Evolutionary conservation across 2,329 filamentous ascomycete species (phyloP).

Genomic region (Ophidiomyces ophidiicola): DNA sequence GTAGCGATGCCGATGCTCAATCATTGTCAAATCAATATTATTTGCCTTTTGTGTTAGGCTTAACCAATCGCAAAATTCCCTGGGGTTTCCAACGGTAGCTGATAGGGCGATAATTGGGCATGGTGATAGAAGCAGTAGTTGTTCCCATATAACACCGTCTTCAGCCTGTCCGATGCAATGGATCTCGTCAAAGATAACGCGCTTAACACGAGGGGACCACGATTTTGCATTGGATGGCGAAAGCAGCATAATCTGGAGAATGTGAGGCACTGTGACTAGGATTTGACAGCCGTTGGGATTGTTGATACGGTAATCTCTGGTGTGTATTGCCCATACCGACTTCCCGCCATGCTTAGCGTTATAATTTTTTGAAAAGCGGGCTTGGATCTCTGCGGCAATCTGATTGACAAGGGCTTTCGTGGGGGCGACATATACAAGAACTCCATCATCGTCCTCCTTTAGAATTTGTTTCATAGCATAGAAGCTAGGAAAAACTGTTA

Average conservation of each 20-base stretch:
- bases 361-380: constrained; percentile 52
- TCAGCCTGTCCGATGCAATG: constrained; percentile 68
- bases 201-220: constrained; percentile 57
- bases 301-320: constrained; percentile 62
- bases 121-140: constrained; percentile 58
- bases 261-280: constrained; percentile 63
- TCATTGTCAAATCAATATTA: constrained; percentile 53
- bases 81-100: constrained; percentile 65
- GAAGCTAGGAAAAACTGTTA: constrained; percentile 36
- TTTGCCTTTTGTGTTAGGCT: constrained; percentile 50
- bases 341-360: constrained; percentile 47
- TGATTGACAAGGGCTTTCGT: constrained; percentile 76
- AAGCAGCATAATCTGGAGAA: constrained; percentile 66
- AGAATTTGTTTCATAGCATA: constrained; percentile 72
- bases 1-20: constrained; percentile 57
- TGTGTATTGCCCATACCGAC: constrained; percentile 69
- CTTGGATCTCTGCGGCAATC: constrained; percentile 67
- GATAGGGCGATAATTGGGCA: constrained; percentile 70
- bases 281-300: constrained; percentile 61
- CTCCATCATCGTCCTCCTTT: constrained; percentile 53
- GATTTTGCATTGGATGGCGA: constrained; percentile 51
- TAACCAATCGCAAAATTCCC: constrained; percentile 59
- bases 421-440: constrained; percentile 67
- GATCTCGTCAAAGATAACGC: constrained; percentile 74
- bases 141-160: constrained; percentile 67